These are phyloP conservation scores for Viridothelium virens DNA, from an alignment of 495 filamentous ascomycete genomes.

Conservation along the genomic window DNA sequence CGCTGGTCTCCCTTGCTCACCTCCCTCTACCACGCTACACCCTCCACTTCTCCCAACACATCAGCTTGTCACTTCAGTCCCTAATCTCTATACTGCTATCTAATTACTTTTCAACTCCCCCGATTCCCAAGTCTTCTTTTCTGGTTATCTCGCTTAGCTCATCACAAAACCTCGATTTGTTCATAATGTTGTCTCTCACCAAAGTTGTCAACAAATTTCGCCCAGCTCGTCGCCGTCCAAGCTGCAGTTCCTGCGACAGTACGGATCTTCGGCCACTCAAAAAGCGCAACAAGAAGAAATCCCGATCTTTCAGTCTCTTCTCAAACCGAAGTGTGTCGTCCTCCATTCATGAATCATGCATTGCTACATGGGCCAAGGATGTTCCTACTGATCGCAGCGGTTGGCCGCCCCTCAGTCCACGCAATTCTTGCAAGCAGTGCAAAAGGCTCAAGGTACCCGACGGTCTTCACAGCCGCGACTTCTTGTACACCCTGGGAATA, in stretches of 20 bases:
- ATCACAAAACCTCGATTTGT: background rate
- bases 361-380: background rate
- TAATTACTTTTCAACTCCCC: background rate
- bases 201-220: background rate
- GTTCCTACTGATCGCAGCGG: background rate
- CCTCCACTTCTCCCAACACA: background rate
- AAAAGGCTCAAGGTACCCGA: background rate
- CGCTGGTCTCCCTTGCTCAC: background rate
- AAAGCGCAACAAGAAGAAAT: background rate
- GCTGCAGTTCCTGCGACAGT: background rate
- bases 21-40: background rate
- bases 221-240: background rate
- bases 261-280: background rate
- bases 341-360: background rate
- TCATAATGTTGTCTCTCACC: background rate
- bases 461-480: background rate
- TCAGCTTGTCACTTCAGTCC: background rate
- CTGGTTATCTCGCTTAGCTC: too few relatives aligned
- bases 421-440: background rate
- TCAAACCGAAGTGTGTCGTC: conserved; percentile 1
- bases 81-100: background rate
- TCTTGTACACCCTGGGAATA: background rate
- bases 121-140: too few relatives aligned
- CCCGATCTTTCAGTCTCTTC: background rate
- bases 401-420: background rate